phyloP scores from a whole-genome alignment of 176 grass and related monocot genomes.

The Poa annua region DNA sequence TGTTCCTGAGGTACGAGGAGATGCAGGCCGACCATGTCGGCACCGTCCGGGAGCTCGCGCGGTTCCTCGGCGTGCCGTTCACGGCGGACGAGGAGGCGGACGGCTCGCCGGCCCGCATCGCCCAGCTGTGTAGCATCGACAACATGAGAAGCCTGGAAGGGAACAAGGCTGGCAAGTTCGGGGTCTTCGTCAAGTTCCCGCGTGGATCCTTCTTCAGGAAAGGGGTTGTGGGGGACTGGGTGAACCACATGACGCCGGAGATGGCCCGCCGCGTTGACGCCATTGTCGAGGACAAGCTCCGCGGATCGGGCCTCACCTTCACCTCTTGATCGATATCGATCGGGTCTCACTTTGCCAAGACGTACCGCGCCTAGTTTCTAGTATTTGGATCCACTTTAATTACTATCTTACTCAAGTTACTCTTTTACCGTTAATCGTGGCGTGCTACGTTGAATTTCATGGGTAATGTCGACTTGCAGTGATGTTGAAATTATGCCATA shows the following conservation, averaged over 20 bases:
- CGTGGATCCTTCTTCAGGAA: slow-evolving; percentile 6
- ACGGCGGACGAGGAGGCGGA: background rate
- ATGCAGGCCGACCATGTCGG: background rate
- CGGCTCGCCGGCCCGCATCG: background rate
- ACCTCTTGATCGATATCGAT: too few relatives aligned
- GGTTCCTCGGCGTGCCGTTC: slow-evolving; percentile 31
- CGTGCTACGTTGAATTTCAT: too few relatives aligned
- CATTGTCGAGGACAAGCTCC: slow-evolving; percentile 24
- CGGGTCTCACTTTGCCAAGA: too few relatives aligned
- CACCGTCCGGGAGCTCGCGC: background rate
- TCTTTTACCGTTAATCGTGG: too few relatives aligned
- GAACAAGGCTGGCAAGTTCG: background rate
- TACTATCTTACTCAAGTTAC: too few relatives aligned
- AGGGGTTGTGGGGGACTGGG: slow-evolving; percentile 32
- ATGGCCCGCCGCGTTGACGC: slow-evolving; percentile 26
- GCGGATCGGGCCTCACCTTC: slow-evolving; percentile 26
- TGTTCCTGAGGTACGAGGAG: slow-evolving; percentile 45
- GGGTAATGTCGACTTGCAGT: too few relatives aligned
- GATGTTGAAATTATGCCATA: too few relatives aligned
- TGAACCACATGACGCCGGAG: slow-evolving; percentile 26
- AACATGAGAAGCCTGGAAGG: background rate
- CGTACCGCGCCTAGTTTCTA: too few relatives aligned
- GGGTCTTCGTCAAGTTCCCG: background rate
- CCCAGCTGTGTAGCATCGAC: slow-evolving; percentile 27
- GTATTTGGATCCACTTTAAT: too few relatives aligned